Conservation (phyloP, 495 filamentous ascomycete species). For the Aspergillus taichungensis region DNA sequence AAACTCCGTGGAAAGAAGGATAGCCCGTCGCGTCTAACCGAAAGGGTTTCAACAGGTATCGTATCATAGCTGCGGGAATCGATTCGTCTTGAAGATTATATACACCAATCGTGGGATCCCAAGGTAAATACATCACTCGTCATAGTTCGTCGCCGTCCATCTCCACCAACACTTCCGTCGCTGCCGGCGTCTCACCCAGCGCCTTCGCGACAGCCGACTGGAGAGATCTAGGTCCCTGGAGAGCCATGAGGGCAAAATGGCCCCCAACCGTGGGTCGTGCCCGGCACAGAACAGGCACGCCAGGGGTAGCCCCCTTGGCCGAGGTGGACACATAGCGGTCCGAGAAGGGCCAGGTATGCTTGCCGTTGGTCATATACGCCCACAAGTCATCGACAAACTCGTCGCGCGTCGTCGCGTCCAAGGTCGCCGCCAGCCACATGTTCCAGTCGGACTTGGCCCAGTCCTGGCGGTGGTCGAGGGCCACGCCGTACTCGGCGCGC, state of each 20-base stretch:
- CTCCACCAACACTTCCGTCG: neutral
- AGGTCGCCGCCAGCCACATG: conserved; percentile 35
- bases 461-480: conserved; percentile 34
- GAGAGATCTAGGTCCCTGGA: conserved; percentile 25
- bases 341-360: conserved; percentile 41
- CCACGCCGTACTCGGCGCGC: conserved; percentile 33
- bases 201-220: conserved; percentile 10
- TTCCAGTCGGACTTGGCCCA: conserved; percentile 47
- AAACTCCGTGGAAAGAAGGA: no score
- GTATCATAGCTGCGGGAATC: no score
- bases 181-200: neutral
- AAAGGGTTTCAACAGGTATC: no score
- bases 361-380: conserved; percentile 40
- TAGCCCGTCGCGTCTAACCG: no score
- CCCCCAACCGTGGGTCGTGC: conserved; percentile 49
- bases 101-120: no score
- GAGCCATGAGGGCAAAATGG: conserved; percentile 45
- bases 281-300: conserved; percentile 31
- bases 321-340: conserved; percentile 36
- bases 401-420: conserved; percentile 19
- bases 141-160: neutral
- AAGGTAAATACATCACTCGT: no score
- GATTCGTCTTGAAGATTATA: no score
- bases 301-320: conserved; percentile 26
- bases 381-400: conserved; percentile 36